Evolutionary conservation across 805 yeast species (phyloP).

Genomic region (Yamadazyma sp.): DNA sequence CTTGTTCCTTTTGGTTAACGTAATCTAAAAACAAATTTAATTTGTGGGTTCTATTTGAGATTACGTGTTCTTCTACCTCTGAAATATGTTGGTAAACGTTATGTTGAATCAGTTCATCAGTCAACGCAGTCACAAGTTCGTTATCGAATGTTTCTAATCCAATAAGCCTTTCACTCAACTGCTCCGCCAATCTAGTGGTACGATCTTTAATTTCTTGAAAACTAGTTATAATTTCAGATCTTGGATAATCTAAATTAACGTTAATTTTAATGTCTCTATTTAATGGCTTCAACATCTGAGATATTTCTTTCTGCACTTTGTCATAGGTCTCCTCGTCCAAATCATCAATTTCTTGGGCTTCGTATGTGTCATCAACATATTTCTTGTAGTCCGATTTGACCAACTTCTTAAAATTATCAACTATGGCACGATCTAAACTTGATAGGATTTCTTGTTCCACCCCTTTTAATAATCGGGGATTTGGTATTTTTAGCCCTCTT

Average conservation of each 20-base stretch:
- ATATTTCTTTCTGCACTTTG: conserved; percentile 4
- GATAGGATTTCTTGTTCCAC: neutral
- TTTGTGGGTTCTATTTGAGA: conserved; percentile 10
- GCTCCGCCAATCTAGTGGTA: conserved; percentile 2
- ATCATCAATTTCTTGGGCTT: conserved; percentile 22
- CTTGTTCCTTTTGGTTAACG: conserved; percentile 1
- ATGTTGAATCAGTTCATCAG: neutral
- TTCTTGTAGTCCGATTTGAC: conserved; percentile 42
- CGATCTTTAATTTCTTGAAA: neutral
- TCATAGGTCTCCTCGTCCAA: conserved; percentile 24
- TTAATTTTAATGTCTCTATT: neutral
- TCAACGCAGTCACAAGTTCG: neutral
- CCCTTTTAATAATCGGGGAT: conserved; percentile 15
- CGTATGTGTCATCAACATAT: conserved; percentile 18
- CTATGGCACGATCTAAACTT: conserved; percentile 18
- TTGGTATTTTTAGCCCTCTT: conserved; percentile 42
- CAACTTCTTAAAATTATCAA: conserved; percentile 30
- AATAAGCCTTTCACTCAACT: conserved; percentile 1
- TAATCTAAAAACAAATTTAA: conserved; percentile 24
- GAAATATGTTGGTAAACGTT: conserved; percentile 4
- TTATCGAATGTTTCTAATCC: neutral
- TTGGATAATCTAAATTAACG: conserved; percentile 4
- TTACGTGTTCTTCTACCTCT: conserved; percentile 7
- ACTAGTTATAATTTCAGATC: neutral
- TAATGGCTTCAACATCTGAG: neutral